Base-by-base conservation (phyloP, 495 filamentous ascomycete species). In the Lasiosphaeria hispida region DNA sequence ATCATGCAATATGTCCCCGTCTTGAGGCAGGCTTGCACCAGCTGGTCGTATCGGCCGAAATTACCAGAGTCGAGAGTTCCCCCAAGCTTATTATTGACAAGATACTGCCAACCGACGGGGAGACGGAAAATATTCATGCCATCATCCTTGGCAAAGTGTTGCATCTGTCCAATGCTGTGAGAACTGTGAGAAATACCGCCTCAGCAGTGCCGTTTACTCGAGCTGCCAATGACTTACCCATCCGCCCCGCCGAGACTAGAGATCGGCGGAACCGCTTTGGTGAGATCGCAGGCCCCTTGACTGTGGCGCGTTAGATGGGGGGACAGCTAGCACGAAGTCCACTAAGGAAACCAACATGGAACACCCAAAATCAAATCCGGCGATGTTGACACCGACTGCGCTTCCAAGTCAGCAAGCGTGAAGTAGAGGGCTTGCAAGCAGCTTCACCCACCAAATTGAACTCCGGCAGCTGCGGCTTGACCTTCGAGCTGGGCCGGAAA, bases 41-140 rank as follows among this genome's bases (percentile, higher is more conserved):
- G 67, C 23, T 69, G 65, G 66, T 85, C 77, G 62, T 83, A 85
- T 15, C 71, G 69, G 17, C 48, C 71, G 14, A 77, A 57, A 63
- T 80, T 80, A 8, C 63, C 66, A 0, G 71, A 18, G 58, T 84
- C 73, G 0, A 84, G 68, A 4, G 71, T 66, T 11, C 76, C 80
- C 1, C 80, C 81, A 7, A 80, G 63, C 37, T 77, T 61, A 48
- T 72, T 70, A 47, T 79, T 77, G 52, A 83, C 72, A 1, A 85
- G 75, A 53, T 73, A 85, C 64, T 85, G 82, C 80, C 79, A 78
- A 57, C 77, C 72, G 43, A 83, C 75, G 33, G 80, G 82, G 4
- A 85, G 69, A 15, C 83, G 77, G 70, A 84, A 84, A 52, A 80
- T 75, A 58, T 83, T 84, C 61, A 84, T 70, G 43, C 72, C 66